Conservation (phyloP, 108 stramenopile species). For the Stephanodiscus triporus region DNA sequence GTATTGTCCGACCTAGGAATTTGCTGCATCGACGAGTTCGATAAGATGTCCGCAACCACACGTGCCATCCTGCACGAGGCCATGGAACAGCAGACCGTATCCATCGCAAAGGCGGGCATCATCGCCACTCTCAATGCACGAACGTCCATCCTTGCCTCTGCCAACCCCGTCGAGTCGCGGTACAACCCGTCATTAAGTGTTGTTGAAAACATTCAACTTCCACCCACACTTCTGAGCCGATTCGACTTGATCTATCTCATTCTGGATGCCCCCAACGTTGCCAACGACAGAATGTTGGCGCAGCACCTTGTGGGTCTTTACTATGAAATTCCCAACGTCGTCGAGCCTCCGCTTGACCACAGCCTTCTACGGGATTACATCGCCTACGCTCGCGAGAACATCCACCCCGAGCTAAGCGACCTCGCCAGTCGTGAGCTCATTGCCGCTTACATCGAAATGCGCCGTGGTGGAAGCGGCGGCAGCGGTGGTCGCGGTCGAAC, state of each 20-base stretch:
- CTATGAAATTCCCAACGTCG: conserved; percentile 79
- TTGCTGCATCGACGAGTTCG: conserved; percentile 98
- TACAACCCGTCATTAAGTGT: conserved; percentile 97
- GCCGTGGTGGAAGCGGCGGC: conserved; percentile 68
- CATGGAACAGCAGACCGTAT: conserved; percentile 99
- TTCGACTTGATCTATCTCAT: conserved; percentile 99
- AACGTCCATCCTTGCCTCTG: conserved; percentile 96
- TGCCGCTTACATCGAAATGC: conserved; percentile 92
- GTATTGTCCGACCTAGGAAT: conserved; percentile 97
- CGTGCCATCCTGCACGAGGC: conserved; percentile 99
- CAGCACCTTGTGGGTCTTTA: conserved; percentile 92
- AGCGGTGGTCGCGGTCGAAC: conserved; percentile 79
- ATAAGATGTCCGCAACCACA: conserved; percentile 98
- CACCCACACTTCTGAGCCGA: conserved; percentile 97
- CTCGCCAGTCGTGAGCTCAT: conserved; percentile 89
- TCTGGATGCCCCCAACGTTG: conserved; percentile 89
- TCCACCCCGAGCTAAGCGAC: conserved; percentile 88
- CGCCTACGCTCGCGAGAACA: conserved; percentile 86
- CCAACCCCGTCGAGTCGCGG: conserved; percentile 96
- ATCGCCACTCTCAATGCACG: conserved; percentile 97
- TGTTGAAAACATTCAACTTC: conserved; percentile 98
- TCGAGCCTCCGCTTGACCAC: conserved; percentile 81
- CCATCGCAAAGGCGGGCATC: conserved; percentile 98
- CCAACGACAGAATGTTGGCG: conserved; percentile 88
- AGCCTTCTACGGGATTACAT: conserved; percentile 92